phyloP scores from a whole-genome alignment of 208 protist species.

The Naegleria fowleri region DNA sequence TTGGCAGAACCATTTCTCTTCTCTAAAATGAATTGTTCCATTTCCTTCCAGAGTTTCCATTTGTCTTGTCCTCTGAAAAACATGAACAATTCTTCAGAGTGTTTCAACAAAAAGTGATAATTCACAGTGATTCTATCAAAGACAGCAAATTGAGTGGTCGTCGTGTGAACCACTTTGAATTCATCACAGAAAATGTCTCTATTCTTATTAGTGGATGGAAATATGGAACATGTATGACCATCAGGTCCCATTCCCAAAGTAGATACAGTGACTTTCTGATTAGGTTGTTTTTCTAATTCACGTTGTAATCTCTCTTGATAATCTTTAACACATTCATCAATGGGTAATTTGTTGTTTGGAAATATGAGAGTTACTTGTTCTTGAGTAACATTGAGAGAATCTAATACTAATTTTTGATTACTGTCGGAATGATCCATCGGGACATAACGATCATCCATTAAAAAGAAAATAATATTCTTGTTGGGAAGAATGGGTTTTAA shows the following conservation, averaged over 20 bases:
- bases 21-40: neutral
- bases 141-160: neutral
- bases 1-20: neutral
- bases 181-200: neutral
- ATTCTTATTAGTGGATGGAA: neutral
- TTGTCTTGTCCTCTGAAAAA: neutral
- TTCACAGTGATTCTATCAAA: neutral
- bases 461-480: neutral
- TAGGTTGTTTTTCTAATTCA: neutral
- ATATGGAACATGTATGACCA: neutral
- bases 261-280: neutral
- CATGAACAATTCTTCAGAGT: neutral
- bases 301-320: neutral
- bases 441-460: neutral
- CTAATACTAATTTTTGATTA: neutral
- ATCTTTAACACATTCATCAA: neutral
- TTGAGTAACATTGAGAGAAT: neutral
- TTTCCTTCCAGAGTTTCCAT: neutral
- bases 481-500: neutral
- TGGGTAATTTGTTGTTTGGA: neutral
- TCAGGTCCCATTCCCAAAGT: neutral
- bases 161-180: neutral
- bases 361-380: neutral
- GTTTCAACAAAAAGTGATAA: neutral
- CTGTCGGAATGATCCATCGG: neutral